A percentile compares a stretch with the other conserved stretches of the same genome.
Conservation (phyloP, 2,329 filamentous ascomycete genomes). For the Penicillium sp. region DNA sequence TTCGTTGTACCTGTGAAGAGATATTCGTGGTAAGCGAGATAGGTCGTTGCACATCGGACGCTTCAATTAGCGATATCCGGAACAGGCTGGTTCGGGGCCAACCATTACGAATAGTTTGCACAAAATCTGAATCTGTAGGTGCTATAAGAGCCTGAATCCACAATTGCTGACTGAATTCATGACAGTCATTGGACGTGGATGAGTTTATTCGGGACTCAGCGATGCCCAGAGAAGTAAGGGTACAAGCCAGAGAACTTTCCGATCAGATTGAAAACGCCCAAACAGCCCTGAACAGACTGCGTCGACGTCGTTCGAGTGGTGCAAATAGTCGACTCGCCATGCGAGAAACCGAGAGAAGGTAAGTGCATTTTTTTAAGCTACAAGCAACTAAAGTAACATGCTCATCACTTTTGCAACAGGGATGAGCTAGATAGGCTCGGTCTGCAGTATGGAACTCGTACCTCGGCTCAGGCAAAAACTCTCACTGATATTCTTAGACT, state of each 20-base stretch:
- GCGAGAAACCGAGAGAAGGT: background rate
- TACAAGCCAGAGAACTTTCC: conserved; percentile 4
- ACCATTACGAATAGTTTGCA: conserved; percentile 26
- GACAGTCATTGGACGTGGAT: conserved; percentile 18
- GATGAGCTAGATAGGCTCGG: conserved; percentile 4
- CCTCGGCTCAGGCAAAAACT: background rate
- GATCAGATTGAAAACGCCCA: background rate
- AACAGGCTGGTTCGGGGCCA: conserved; percentile 10
- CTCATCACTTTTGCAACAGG: background rate
- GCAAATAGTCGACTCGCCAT: background rate
- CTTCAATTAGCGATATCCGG: conserved; percentile 24
- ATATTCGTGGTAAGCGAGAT: conserved; percentile 29
- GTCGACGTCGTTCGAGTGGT: background rate
- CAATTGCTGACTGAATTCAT: background rate
- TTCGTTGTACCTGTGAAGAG: conserved; percentile 27
- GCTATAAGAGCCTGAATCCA: background rate
- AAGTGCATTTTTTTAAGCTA: background rate
- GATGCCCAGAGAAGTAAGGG: background rate
- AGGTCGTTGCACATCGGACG: conserved; percentile 24
- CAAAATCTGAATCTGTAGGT: conserved; percentile 23
- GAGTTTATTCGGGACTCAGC: conserved; percentile 15
- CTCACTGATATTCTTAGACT: conserved; percentile 2
- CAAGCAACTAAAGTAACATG: background rate
- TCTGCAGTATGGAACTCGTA: background rate
- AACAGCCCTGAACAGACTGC: background rate